Conservation (phyloP, 305 asterid genomes). For the Ilex paraguariensis region DNA sequence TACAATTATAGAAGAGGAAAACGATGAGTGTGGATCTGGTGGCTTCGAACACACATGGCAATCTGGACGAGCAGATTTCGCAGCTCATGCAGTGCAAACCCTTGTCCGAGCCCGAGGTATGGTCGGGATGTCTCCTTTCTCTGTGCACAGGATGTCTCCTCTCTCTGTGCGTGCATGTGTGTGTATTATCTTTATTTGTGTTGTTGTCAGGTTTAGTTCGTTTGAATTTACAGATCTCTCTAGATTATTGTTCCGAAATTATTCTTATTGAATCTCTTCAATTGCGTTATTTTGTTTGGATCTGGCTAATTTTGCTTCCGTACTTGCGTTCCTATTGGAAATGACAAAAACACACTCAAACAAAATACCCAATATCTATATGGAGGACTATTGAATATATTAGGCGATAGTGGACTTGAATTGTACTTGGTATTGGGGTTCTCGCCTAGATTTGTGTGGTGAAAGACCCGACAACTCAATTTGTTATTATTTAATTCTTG, state of each 20-base stretch:
- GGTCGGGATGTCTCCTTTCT: slow-evolving; percentile 7
- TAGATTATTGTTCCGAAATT: background rate
- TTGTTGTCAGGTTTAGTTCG: background rate
- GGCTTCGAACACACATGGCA: slow-evolving; percentile 69
- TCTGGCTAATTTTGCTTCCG: background rate
- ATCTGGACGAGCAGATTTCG: slow-evolving; percentile 85
- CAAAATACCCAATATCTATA: too few relatives aligned
- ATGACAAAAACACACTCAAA: too few relatives aligned
- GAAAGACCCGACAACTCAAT: too few relatives aligned
- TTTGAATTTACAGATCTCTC: background rate
- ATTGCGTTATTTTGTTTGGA: background rate
- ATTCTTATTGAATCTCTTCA: background rate
- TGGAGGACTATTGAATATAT: too few relatives aligned
- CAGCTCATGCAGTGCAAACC: slow-evolving; percentile 99
- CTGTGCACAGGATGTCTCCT: background rate
- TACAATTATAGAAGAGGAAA: slow-evolving; percentile 6
- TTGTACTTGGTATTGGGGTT: too few relatives aligned
- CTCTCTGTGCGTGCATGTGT: background rate
- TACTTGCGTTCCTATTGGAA: background rate
- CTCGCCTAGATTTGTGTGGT: too few relatives aligned
- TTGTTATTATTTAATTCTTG: too few relatives aligned
- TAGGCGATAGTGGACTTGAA: too few relatives aligned
- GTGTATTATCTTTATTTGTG: background rate
- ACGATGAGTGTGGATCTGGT: slow-evolving; percentile 90
- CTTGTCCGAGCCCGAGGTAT: slow-evolving; percentile 80